Evolutionary conservation across 352 stramenopile species (phyloP).

Genomic region (Elongisporangium prolatum): DNA sequence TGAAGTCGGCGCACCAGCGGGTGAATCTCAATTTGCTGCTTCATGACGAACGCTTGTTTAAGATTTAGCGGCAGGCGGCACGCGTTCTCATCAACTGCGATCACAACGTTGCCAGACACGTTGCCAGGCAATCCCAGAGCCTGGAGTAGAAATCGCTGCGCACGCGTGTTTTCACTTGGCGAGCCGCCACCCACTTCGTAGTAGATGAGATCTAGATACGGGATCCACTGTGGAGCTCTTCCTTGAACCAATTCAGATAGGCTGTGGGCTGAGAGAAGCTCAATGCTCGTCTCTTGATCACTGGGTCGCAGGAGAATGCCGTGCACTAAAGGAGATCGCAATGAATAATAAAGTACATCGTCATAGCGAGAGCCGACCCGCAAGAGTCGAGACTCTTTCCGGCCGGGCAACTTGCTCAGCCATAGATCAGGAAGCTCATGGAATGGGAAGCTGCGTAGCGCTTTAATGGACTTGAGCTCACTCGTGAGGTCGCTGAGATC

Average conservation of each 20-base stretch:
- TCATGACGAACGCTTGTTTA: conserved; percentile 65
- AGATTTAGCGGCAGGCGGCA: conserved; percentile 51
- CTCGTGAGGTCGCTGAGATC: conserved; percentile 39
- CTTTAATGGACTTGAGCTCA: conserved; percentile 39
- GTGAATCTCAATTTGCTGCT: conserved; percentile 58
- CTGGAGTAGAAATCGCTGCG: conserved; percentile 48
- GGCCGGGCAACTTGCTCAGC: conserved; percentile 34
- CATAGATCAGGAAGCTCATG: conserved; percentile 54
- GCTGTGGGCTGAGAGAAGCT: conserved; percentile 46
- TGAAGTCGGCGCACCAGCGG: conserved; percentile 52
- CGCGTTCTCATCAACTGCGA: conserved; percentile 47
- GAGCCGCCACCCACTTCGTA: conserved; percentile 34
- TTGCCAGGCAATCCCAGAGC: conserved; percentile 3
- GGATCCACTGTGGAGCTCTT: conserved; percentile 38
- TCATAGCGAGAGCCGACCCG: conserved; percentile 48
- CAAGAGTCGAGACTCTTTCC: conserved; percentile 35
- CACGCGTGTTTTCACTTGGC: conserved; percentile 32
- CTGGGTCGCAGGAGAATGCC: conserved; percentile 47
- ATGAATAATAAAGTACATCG: conserved; percentile 48
- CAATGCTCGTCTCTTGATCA: conserved; percentile 15
- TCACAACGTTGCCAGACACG: conserved; percentile 52
- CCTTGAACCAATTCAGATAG: conserved; percentile 42
- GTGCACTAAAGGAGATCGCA: conserved; percentile 58
- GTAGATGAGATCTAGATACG: conserved; percentile 60
- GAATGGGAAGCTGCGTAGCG: conserved; percentile 59